Percentiles rank a stretch among this genome's conserved stretches.
phyloP scores from a whole-genome alignment of 78 protist species.

The Ministeria vibrans region DNA sequence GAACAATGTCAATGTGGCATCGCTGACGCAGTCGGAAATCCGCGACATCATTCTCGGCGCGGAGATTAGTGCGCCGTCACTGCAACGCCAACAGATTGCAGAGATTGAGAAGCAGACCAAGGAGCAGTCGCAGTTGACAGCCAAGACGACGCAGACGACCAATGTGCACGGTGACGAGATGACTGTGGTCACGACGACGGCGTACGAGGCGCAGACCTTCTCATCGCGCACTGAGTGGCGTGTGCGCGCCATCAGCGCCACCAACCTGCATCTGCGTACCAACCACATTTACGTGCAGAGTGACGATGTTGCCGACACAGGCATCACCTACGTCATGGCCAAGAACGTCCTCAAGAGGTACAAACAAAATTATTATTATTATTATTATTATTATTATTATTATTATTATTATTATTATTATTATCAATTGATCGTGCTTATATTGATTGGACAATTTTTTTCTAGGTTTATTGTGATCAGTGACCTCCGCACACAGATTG shows the following conservation, averaged over 20 bases:
- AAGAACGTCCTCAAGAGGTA: slow-evolving; percentile 93
- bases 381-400: too few relatives aligned
- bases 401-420: too few relatives aligned
- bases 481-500: slow-evolving; percentile 96
- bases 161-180: slow-evolving; percentile 96
- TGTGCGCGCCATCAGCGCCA: slow-evolving; percentile 93
- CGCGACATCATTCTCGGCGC: slow-evolving; percentile 99
- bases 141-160: slow-evolving; percentile 81
- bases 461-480: slow-evolving; percentile 84
- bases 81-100: slow-evolving; percentile 91
- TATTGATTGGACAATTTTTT: too few relatives aligned
- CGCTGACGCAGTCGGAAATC: slow-evolving; percentile 97
- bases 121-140: slow-evolving; percentile 76
- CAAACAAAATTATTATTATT: too few relatives aligned
- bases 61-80: slow-evolving; percentile 98
- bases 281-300: slow-evolving; percentile 92
- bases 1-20: slow-evolving; percentile 92
- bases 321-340: slow-evolving; percentile 95
- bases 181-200: slow-evolving; percentile 80
- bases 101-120: slow-evolving; percentile 93
- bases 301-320: slow-evolving; percentile 82
- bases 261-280: slow-evolving; percentile 96
- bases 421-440: too few relatives aligned
- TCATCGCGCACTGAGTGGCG: slow-evolving; percentile 97
- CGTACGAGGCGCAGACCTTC: slow-evolving; percentile 86